Evolutionary conservation across 345 rosid genomes (phyloP), one percentile per base, ranked within the genome.

Genomic region (Eutrema japonicum): DNA sequence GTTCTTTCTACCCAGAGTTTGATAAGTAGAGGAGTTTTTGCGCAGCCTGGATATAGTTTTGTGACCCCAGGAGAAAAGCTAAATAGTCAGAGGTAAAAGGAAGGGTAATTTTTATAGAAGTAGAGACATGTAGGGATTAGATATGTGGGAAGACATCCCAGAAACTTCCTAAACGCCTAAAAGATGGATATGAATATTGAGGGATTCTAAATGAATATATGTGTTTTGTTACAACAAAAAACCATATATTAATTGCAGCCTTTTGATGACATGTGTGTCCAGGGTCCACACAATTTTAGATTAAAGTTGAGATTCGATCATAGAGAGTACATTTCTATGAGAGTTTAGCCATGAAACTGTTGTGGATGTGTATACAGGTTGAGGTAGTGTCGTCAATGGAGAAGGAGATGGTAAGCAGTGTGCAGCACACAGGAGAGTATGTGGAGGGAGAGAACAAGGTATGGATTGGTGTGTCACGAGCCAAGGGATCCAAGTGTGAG

Each of bases 391-490:
- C 72, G 0, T 73, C 84, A 50, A 70, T 79, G 66, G 85, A 78
- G 27, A 68, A 79, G 7, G 84, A 81, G 66, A 47, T 81, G 26
- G 72, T 72, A 22, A 70, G 72, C 22, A 78, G 35, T 9, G 77
- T 80, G 54, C 82, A 90, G 32, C 83, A 82, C 57, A 79, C 78
- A 0, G 96, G 89, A 43, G 97, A 88, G 77, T 89, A 81, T 78
- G 76, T 82, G 27, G 74, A 83, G 3, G 90, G 88, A 59, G 80
- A 64, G 64, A 71, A 68, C 16, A 84, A 59, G 64, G 81, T 94
- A 5, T 94, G 96, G 97, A 81, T 94, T n/a, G 96, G 98, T 8
- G 97, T 87, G 50, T 85, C 93, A 2, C 83, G 83, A 12, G 96
- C 96, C 2, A 84, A 85, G 2, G 98, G 97, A 43, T 80, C 84